A percentile compares a stretch with the other conserved stretches of the same genome.
These are phyloP conservation scores for Epichloe uncinata DNA, from an alignment of 2,329 filamentous ascomycete species.

Conservation along the genomic window DNA sequence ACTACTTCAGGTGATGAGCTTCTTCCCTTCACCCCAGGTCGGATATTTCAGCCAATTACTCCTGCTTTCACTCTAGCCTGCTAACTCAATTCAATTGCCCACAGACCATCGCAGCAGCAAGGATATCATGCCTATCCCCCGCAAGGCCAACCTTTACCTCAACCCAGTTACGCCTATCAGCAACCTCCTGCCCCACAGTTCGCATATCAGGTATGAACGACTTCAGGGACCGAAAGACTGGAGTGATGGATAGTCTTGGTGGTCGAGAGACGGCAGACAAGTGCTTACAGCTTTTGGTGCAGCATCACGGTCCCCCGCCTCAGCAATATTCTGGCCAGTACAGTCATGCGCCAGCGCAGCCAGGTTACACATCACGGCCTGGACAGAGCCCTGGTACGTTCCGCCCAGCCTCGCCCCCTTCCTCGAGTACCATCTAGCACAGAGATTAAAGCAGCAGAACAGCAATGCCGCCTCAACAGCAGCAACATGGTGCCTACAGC, in stretches of 20 bases:
- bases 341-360: conserved; percentile 21
- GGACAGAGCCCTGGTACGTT: conserved; percentile 22
- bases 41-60: not conserved
- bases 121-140: conserved; percentile 28
- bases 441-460: not conserved
- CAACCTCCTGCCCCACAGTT: conserved; percentile 29
- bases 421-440: not conserved
- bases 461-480: conserved; percentile 4
- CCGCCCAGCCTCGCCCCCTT: too few relatives aligned
- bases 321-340: conserved; percentile 20
- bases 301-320: conserved; percentile 18
- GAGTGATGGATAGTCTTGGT: not conserved
- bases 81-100: not conserved
- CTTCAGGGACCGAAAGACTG: conserved; percentile 18
- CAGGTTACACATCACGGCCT: conserved; percentile 35
- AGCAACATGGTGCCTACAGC: conserved; percentile 7
- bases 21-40: not conserved
- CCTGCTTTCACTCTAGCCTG: not conserved
- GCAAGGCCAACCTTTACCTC: conserved; percentile 32
- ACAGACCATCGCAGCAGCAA: conserved; percentile 7
- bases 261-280: not conserved
- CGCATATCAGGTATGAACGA: conserved; percentile 19
- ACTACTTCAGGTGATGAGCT: conserved; percentile 11
- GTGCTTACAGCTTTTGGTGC: not conserved
- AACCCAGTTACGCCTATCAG: conserved; percentile 33